Conservation (phyloP, 2,329 filamentous ascomycete species). For the Fusarium udum region DNA sequence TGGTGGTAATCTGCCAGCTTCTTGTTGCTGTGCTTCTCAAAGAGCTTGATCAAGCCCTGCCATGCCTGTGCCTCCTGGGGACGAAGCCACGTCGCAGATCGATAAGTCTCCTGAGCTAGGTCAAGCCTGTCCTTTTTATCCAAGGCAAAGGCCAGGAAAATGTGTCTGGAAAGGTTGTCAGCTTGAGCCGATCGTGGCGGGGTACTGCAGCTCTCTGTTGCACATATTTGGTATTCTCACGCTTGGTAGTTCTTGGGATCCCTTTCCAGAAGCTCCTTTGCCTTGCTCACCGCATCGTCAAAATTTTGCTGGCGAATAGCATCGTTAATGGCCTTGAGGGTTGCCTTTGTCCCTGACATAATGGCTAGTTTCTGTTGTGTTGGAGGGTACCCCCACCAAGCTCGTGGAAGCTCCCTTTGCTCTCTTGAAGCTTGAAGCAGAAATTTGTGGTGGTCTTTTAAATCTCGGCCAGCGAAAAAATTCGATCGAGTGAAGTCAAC, state of each 20-base stretch:
- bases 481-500: neutral
- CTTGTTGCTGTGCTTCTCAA: constrained; percentile 76
- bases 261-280: constrained; percentile 72
- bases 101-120: constrained; percentile 81
- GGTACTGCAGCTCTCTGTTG: constrained; percentile 10
- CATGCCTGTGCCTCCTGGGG: constrained; percentile 83
- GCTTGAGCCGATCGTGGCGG: constrained; percentile 13
- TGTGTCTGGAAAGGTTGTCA: constrained; percentile 60
- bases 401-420: neutral
- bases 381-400: constrained; percentile 34
- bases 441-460: neutral
- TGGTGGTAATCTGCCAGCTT: constrained; percentile 79
- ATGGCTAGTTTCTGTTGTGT: constrained; percentile 30
- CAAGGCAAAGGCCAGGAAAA: constrained; percentile 88
- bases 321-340: constrained; percentile 82
- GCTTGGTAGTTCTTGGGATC: constrained; percentile 86
- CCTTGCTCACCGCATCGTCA: constrained; percentile 76
- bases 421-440: neutral
- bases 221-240: constrained; percentile 55
- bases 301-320: constrained; percentile 82
- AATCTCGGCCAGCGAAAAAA: neutral
- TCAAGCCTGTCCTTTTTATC: constrained; percentile 78
- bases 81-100: constrained; percentile 75
- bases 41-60: constrained; percentile 88
- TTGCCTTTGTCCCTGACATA: constrained; percentile 72